A percentile compares a stretch with the other conserved stretches of the same genome.
Conservation (phyloP, 192 early-diverging fungal genomes). For the Backusella luteola region DNA sequence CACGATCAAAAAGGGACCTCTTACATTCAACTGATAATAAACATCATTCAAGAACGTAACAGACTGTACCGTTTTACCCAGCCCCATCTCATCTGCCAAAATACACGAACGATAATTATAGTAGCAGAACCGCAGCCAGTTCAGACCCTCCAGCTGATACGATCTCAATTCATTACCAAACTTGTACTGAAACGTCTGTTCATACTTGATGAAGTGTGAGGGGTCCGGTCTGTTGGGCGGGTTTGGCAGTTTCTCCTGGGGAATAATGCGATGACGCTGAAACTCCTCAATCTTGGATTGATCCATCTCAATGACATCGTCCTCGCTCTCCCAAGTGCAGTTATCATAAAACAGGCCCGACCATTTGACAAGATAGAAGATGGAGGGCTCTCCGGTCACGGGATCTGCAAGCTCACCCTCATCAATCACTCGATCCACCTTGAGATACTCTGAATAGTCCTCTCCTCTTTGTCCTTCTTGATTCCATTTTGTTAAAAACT, state of each 20-base stretch:
- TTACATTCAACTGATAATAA: slow-evolving; percentile 56
- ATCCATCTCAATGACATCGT: slow-evolving; percentile 57
- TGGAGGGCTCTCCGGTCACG: slow-evolving; percentile 44
- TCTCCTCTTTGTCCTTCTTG: slow-evolving; percentile 51
- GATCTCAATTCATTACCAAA: slow-evolving; percentile 67
- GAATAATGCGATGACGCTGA: slow-evolving; percentile 57
- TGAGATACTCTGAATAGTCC: slow-evolving; percentile 64
- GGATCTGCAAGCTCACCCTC: slow-evolving; percentile 69
- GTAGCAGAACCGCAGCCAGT: slow-evolving; percentile 84
- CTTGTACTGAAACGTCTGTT: slow-evolving; percentile 54
- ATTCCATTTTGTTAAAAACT: slow-evolving; percentile 67
- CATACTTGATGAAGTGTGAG: slow-evolving; percentile 52
- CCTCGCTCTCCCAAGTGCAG: slow-evolving; percentile 70
- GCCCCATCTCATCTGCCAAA: slow-evolving; percentile 90
- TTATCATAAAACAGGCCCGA: slow-evolving; percentile 65
- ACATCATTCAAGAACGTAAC: slow-evolving; percentile 75
- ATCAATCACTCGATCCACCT: slow-evolving; percentile 82
- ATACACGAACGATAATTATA: slow-evolving; percentile 78
- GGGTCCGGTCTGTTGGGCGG: slow-evolving; percentile 43
- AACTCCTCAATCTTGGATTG: slow-evolving; percentile 68
- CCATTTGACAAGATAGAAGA: slow-evolving; percentile 82
- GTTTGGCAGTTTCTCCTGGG: slow-evolving; percentile 45
- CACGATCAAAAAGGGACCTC: slow-evolving; percentile 76
- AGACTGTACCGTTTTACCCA: slow-evolving; percentile 63
- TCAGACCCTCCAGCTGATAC: slow-evolving; percentile 83